These are phyloP conservation scores for Takashimella tepidaria DNA, from an alignment of 1,284 basidiomycete genomes.

Conservation along the genomic window DNA sequence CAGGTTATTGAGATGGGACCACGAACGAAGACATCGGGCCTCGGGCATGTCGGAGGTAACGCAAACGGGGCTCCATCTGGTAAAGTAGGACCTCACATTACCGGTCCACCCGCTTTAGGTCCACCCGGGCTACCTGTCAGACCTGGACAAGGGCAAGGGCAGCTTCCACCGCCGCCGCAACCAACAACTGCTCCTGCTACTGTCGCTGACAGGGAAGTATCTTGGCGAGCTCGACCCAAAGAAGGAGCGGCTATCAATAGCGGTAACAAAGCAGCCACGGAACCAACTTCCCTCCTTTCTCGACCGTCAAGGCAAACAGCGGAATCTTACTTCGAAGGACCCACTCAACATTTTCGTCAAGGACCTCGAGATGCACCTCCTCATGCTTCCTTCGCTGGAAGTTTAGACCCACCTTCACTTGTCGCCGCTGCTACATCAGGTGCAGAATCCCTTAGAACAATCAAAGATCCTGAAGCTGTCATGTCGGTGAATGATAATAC, in stretches of 20 bases:
- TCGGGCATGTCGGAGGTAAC: constrained; percentile 3
- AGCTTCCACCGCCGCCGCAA: neutral
- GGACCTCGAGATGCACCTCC: neutral
- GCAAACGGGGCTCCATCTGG: neutral
- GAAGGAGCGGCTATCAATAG: neutral
- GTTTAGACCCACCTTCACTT: neutral
- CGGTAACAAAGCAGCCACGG: neutral
- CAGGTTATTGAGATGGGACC: no score
- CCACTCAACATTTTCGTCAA: neutral
- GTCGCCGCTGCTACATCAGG: neutral
- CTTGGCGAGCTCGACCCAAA: constrained; percentile 15
- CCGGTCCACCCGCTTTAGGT: neutral
- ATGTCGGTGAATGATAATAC: neutral
- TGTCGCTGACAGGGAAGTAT: constrained; percentile 8
- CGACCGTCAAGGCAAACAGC: constrained; percentile 14
- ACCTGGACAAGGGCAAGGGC: neutral
- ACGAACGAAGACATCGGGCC: no score
- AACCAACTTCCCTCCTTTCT: neutral
- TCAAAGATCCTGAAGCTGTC: neutral
- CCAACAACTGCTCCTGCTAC: constrained; percentile 1
- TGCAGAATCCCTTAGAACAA: no score
- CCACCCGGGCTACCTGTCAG: neutral
- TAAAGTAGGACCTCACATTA: no score
- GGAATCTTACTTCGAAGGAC: constrained; percentile 16
- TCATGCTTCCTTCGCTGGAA: neutral